phyloP scores from a whole-genome alignment of 495 filamentous ascomycete species.

The Pyrenula massariospora region DNA sequence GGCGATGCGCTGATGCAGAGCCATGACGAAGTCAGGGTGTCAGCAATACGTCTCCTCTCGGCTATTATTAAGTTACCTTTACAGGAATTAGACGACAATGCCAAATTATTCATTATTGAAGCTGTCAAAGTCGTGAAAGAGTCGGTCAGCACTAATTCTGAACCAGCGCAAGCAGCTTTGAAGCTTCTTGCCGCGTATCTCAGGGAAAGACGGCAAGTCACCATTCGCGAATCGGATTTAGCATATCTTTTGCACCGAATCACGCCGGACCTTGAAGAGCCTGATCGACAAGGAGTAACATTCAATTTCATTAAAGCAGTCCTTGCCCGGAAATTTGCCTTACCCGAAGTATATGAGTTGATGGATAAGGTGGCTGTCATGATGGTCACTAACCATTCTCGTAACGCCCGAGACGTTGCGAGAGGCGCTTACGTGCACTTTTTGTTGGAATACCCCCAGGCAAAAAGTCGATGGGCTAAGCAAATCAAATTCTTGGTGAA shows the following conservation, averaged over 20 bases:
- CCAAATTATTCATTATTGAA: constrained; percentile 68
- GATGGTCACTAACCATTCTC: constrained; percentile 92
- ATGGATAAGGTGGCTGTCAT: constrained; percentile 79
- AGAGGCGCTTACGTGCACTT: constrained; percentile 89
- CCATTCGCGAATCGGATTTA: constrained; percentile 68
- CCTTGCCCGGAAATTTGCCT: constrained; percentile 71
- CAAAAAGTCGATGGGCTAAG: constrained; percentile 72
- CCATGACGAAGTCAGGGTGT: constrained; percentile 83
- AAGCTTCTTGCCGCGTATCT: constrained; percentile 80
- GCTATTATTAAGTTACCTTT: constrained; percentile 79
- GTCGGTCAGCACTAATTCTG: constrained; percentile 63
- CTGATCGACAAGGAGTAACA: constrained; percentile 75
- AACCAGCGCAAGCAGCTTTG: constrained; percentile 72
- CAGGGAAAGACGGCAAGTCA: constrained; percentile 61
- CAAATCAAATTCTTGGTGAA: constrained; percentile 80
- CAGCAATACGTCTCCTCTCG: constrained; percentile 70
- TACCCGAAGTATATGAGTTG: constrained; percentile 80
- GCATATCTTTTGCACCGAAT: constrained; percentile 75
- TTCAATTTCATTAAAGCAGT: constrained; percentile 89
- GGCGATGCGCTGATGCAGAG: constrained; percentile 71
- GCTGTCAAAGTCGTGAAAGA: constrained; percentile 69
- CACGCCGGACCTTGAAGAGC: constrained; percentile 84
- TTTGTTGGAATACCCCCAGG: constrained; percentile 87
- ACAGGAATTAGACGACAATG: constrained; percentile 53
- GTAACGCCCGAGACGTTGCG: constrained; percentile 71